phyloP scores from a whole-genome alignment of 441 rosid species.

The Pelargonium citronellum region DNA sequence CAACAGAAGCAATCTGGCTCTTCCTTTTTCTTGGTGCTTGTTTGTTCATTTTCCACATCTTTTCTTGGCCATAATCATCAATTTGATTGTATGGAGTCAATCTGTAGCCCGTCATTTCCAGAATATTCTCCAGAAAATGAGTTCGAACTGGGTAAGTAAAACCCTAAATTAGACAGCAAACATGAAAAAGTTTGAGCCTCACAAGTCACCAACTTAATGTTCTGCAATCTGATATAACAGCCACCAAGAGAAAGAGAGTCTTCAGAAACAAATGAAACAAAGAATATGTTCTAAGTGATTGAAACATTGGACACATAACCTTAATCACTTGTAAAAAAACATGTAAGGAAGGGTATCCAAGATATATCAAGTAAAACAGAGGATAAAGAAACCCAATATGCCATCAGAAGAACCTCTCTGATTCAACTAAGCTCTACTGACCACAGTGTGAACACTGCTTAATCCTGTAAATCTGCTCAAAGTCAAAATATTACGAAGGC shows the following conservation, averaged over 20 bases:
- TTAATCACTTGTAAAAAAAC: too few relatives aligned
- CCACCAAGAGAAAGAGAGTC: neutral
- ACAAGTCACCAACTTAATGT: neutral
- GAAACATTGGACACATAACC: neutral
- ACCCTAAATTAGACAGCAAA: constrained; percentile 46
- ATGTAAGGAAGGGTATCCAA: neutral
- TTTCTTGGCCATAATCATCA: constrained; percentile 99
- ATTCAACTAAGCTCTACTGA: neutral
- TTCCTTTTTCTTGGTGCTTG: constrained; percentile 91
- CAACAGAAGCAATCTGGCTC: constrained; percentile 82
- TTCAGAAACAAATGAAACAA: neutral
- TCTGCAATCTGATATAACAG: neutral
- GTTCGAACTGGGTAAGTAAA: constrained; percentile 80
- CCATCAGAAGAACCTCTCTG: constrained; percentile 2
- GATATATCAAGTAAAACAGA: neutral
- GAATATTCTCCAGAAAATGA: constrained; percentile 79
- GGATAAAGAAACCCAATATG: neutral
- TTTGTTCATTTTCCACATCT: constrained; percentile 92
- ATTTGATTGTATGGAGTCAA: constrained; percentile 81
- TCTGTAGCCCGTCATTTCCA: constrained; percentile 85
- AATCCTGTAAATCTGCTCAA: too few relatives aligned
- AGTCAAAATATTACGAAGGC: neutral
- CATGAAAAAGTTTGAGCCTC: neutral
- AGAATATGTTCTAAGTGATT: neutral
- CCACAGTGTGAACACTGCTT: neutral